Conservation (phyloP, 805 yeast genomes). For the Yamadazyma nakazawae region DNA sequence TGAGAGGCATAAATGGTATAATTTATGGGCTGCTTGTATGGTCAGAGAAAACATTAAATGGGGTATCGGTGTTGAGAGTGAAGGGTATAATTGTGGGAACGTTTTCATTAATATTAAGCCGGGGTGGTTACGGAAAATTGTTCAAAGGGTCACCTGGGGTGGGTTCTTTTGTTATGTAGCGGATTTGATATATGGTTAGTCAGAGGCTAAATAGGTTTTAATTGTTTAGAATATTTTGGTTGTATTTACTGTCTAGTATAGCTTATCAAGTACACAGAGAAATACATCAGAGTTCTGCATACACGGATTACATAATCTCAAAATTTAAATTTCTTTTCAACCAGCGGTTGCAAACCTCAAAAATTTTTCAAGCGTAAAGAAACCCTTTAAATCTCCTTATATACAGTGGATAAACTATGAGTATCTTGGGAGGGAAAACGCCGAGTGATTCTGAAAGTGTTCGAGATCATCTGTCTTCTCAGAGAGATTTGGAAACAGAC, state of each 20-base stretch:
- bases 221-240: not conserved
- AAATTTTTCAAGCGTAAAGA: not conserved
- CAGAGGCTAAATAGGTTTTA: not conserved
- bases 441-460: not conserved
- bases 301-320: too few species aligned
- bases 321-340: too few species aligned
- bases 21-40: constrained; percentile 78
- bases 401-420: not conserved
- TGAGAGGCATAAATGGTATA: constrained; percentile 91
- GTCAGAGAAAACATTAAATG: constrained; percentile 68
- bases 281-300: not conserved
- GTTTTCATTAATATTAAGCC: constrained; percentile 54
- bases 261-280: too few species aligned
- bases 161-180: constrained; percentile 57
- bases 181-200: constrained; percentile 47
- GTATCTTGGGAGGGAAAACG: not conserved
- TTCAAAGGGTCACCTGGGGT: constrained; percentile 56
- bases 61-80: constrained; percentile 88
- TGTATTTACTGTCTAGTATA: not conserved
- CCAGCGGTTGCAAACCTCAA: constrained; percentile 7
- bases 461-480: not conserved
- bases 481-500: not conserved
- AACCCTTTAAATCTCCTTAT: not conserved
- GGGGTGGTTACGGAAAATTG: constrained; percentile 42
- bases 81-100: constrained; percentile 79